Evolutionary conservation across 345 rosid genomes (phyloP).

Genomic region (Syzygium aqueum): DNA sequence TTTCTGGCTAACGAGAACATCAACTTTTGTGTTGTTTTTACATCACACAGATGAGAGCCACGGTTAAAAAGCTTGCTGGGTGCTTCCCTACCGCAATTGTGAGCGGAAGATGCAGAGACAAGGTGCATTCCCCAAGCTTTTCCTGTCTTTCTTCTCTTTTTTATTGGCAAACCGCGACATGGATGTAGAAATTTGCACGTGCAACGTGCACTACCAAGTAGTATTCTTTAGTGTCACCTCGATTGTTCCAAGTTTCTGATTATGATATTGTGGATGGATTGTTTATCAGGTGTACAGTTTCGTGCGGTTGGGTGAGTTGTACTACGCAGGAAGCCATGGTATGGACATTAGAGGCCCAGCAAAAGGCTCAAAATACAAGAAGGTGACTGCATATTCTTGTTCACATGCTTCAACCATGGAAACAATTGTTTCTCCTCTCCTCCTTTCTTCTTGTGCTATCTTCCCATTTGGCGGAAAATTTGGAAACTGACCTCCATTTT

Average conservation of each 20-base stretch:
- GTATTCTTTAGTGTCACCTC: not conserved
- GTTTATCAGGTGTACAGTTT: constrained; percentile 60
- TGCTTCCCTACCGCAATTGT: constrained; percentile 90
- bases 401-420: not conserved
- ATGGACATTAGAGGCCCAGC: constrained; percentile 98
- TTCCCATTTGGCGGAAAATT: not conserved
- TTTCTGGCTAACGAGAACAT: not conserved
- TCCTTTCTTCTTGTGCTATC: not conserved
- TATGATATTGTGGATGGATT: not conserved
- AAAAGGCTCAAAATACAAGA: constrained; percentile 37
- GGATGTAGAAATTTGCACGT: not conserved
- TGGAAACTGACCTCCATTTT: not conserved
- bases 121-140: constrained; percentile 37
- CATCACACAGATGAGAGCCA: constrained; percentile 64
- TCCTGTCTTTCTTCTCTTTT: not conserved
- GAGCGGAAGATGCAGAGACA: constrained; percentile 90
- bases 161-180: not conserved
- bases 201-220: not conserved
- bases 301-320: constrained; percentile 73
- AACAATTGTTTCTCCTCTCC: not conserved
- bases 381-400: constrained; percentile 17
- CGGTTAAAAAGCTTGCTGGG: constrained; percentile 53
- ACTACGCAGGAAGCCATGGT: constrained; percentile 99
- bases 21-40: not conserved
- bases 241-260: not conserved